Base-by-base conservation (phyloP, 768 basidiomycete species). In the Pisolithus orientalis region DNA sequence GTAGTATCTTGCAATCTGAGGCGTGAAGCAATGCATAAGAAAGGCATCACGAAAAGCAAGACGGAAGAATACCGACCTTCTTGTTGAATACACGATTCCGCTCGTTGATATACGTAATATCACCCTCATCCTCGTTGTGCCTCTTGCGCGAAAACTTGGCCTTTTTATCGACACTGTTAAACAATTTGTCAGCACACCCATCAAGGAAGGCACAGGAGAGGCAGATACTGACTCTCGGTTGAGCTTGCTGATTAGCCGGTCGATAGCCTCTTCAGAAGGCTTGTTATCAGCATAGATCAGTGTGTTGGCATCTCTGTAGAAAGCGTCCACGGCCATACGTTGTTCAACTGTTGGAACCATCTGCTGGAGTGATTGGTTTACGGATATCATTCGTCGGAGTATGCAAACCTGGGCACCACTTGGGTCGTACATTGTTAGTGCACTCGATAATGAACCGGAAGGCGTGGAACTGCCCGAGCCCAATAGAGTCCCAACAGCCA, bases 241-340 rank as follows among this genome's bases (percentile, higher is more conserved):
- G 59, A 99, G 84, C 72, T 97, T 94, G 56, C 81, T 73, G 32
- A 94, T 84, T 21, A 98, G 87, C 38, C 90, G 73, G 69, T 99
- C 95, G 53, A 98, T 91, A 5, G 92, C 94, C 44, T 98, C 96
- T 62, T 99, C 95, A 17, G 79, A 82, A 3, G 96, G 95, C 63
- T 95, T 96, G 75, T 81, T 92, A 68, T 98, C 94, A 1, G 90
- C 95, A 64, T 98, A 99, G 10, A 92, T 77, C 24, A 21, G 21
- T 2, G 21, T 21, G 21, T 21, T 21, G 21, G 21, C 21, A 21
- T 21, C 21, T 21, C 21, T 21, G 21, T 21, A 21, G 21, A 21
- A 21, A 21, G 21, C 21, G 21, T 21, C 21, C 21, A 21, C 21
- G 21, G 21, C 21, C 21, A 21, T 21, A 21, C 21, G 21, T 2